phyloP scores from a whole-genome alignment of 192 early-diverging fungal species.

The Tieghemiomyces parasiticus region DNA sequence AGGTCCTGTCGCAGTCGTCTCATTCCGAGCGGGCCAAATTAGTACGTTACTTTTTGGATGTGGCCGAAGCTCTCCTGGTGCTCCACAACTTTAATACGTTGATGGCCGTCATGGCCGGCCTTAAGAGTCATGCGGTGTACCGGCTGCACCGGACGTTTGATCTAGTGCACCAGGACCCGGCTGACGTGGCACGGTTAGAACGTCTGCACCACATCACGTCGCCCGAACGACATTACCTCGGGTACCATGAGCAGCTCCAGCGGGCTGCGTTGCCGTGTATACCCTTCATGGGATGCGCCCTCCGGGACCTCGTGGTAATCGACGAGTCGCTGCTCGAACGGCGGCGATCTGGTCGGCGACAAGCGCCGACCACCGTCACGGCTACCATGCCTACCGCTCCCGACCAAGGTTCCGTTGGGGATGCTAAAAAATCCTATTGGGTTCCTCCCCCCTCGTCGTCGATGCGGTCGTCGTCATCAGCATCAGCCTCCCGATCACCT shows the following conservation, averaged over 20 bases:
- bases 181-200: background rate
- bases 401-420: no score
- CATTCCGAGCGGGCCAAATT: background rate
- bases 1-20: background rate
- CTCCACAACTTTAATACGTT: background rate
- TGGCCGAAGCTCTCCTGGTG: background rate
- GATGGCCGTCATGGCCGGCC: slow-evolving; percentile 8
- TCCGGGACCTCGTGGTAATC: background rate
- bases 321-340: slow-evolving; percentile 2
- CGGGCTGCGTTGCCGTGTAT: background rate
- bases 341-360: no score
- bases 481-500: no score
- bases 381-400: no score
- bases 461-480: no score
- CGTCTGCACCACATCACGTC: background rate
- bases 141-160: background rate
- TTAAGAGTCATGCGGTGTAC: background rate
- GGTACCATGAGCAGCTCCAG: background rate
- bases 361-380: no score
- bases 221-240: background rate
- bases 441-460: no score
- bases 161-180: background rate
- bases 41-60: background rate
- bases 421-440: no score
- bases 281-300: background rate